These are phyloP conservation scores for Aspergillus udagawae DNA, from an alignment of 2,329 filamentous ascomycete genomes.

Conservation along the genomic window DNA sequence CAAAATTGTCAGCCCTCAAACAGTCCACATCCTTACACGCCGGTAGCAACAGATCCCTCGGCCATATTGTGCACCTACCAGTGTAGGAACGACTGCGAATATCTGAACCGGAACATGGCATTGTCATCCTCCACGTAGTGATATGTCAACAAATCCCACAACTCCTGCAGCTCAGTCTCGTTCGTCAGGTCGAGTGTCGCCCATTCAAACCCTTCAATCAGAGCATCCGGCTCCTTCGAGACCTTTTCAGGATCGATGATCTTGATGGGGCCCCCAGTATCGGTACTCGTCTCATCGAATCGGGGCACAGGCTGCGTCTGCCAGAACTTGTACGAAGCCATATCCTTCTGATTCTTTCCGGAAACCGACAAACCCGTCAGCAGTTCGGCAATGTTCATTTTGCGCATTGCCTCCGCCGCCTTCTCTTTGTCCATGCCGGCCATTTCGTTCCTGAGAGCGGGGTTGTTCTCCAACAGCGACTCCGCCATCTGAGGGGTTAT, in stretches of 20 bases:
- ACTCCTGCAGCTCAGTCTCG: conserved; percentile 74
- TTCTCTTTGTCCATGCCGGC: conserved; percentile 65
- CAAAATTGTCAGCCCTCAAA: background rate
- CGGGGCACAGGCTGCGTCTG: conserved; percentile 90
- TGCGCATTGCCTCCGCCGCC: conserved; percentile 48
- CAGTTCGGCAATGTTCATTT: conserved; percentile 46
- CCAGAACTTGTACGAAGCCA: conserved; percentile 98
- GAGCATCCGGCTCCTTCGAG: conserved; percentile 67
- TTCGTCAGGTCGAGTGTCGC: conserved; percentile 80
- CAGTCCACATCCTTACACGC: background rate
- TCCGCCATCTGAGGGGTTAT: conserved; percentile 37
- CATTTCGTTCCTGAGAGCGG: conserved; percentile 67
- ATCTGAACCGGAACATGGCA: conserved; percentile 96
- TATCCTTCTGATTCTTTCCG: conserved; percentile 90
- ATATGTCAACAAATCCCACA: conserved; percentile 84
- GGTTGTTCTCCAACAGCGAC: conserved; percentile 46
- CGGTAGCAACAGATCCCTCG: background rate
- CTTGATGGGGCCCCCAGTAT: conserved; percentile 77
- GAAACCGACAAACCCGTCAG: conserved; percentile 59
- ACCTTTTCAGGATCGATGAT: conserved; percentile 74
- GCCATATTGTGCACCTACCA: conserved; percentile 55
- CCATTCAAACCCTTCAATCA: conserved; percentile 90
- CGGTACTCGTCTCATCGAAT: conserved; percentile 59
- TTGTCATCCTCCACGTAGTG: conserved; percentile 98
- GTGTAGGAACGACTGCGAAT: conserved; percentile 80